Percentiles rank a stretch among this genome's conserved stretches.
phyloP scores from a whole-genome alignment of 129 eudicot genomes.

The Glebionis coronaria region DNA sequence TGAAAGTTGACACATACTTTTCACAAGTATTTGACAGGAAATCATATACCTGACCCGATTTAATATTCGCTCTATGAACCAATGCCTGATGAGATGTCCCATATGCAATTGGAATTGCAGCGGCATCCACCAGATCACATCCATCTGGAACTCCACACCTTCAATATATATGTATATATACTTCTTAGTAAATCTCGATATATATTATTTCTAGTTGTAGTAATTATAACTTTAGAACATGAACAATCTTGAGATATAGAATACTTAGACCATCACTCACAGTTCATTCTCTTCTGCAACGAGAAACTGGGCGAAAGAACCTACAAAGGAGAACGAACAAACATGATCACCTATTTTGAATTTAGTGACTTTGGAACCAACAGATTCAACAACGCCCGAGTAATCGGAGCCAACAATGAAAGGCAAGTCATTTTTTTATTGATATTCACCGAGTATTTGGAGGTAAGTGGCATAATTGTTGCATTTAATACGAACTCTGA shows the following conservation, averaged over 20 bases:
- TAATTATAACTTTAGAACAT: background rate
- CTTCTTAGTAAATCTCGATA: background rate
- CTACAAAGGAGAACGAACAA: slow-evolving; percentile 51
- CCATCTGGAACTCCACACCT: slow-evolving; percentile 78
- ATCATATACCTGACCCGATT: slow-evolving; percentile 61
- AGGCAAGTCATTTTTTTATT: slow-evolving; percentile 69
- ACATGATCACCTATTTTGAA: slow-evolving; percentile 76
- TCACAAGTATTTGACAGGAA: too few relatives aligned
- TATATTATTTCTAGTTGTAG: background rate
- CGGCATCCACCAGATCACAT: slow-evolving; percentile 84
- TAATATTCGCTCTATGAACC: slow-evolving; percentile 70
- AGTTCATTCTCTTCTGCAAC: slow-evolving; percentile 64
- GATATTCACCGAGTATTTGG: slow-evolving; percentile 73
- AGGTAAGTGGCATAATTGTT: slow-evolving; percentile 79
- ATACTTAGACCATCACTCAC: slow-evolving; percentile 39
- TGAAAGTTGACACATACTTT: too few relatives aligned
- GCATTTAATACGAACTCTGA: slow-evolving; percentile 64
- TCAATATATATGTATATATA: background rate
- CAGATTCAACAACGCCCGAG: slow-evolving; percentile 76
- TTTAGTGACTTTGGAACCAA: slow-evolving; percentile 52
- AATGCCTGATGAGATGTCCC: slow-evolving; percentile 89
- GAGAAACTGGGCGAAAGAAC: slow-evolving; percentile 70
- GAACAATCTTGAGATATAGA: background rate
- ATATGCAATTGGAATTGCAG: slow-evolving; percentile 84
- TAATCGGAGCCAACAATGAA: slow-evolving; percentile 81